These are phyloP conservation scores for Dimocarpus longan DNA, from an alignment of 345 rosid genomes.

Conservation along the genomic window DNA sequence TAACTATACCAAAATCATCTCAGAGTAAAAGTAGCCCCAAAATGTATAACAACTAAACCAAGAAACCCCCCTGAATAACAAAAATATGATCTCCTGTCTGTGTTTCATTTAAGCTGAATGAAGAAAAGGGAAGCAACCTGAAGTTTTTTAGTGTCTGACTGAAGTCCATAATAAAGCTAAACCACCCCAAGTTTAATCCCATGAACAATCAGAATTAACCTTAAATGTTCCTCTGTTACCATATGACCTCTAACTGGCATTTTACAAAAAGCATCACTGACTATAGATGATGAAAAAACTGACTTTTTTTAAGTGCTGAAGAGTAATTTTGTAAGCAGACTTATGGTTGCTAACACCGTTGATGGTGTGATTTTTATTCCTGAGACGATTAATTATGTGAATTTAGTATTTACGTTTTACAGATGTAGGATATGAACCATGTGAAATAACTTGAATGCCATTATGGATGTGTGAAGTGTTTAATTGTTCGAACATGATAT, in stretches of 20 bases:
- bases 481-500: neutral
- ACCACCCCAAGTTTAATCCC: no score
- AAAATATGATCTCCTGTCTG: no score
- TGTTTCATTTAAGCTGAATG: no score
- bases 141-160: no score
- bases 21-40: neutral
- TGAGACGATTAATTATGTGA: neutral
- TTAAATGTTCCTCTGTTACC: no score
- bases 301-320: neutral
- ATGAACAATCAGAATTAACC: no score
- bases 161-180: no score
- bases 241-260: no score
- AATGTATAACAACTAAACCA: no score
- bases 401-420: neutral
- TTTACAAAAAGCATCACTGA: neutral
- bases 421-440: neutral
- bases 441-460: neutral
- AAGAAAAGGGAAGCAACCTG: no score
- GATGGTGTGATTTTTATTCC: neutral
- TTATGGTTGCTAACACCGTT: neutral
- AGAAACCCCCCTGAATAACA: no score
- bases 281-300: neutral
- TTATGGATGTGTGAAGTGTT: neutral
- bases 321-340: neutral
- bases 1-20: neutral